Evolutionary conservation across 108 stramenopile genomes (phyloP).

Genomic region (Hondaea fermentalgiana): DNA sequence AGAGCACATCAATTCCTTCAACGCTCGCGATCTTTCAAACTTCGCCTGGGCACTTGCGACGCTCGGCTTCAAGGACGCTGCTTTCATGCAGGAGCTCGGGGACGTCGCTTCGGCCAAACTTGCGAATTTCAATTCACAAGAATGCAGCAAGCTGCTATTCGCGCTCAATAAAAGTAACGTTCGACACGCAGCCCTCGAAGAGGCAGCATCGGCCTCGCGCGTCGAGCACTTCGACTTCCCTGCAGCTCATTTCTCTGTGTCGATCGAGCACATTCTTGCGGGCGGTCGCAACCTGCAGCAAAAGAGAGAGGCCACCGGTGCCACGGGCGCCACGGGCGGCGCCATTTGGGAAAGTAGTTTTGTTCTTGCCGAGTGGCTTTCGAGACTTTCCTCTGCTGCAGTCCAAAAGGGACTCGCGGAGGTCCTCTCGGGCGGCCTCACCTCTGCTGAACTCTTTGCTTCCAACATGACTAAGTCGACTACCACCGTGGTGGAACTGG

Average conservation of each 20-base stretch:
- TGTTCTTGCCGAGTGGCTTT: background rate
- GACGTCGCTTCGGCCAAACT: background rate
- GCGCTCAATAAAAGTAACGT: background rate
- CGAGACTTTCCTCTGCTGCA: background rate
- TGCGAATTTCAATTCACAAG: background rate
- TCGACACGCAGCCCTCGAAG: background rate
- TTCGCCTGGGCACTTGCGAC: constrained; percentile 3
- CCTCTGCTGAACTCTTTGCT: too few relatives aligned
- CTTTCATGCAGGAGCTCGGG: background rate
- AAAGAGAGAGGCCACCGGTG: background rate
- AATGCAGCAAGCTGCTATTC: constrained; percentile 10
- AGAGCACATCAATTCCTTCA: background rate
- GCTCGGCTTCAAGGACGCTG: background rate
- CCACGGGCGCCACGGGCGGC: background rate
- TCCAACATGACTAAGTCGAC: background rate
- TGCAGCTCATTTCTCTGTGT: background rate
- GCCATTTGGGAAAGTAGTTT: background rate
- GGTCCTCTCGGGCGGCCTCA: background rate
- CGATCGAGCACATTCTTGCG: background rate
- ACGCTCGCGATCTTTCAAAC: background rate
- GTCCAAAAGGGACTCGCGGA: too few relatives aligned
- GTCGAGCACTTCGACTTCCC: background rate
- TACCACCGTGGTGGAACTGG: background rate
- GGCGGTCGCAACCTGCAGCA: background rate
- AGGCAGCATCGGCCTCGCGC: background rate